These are phyloP conservation scores for Camelina sativa DNA, from an alignment of 345 rosid species.

Conservation along the genomic window DNA sequence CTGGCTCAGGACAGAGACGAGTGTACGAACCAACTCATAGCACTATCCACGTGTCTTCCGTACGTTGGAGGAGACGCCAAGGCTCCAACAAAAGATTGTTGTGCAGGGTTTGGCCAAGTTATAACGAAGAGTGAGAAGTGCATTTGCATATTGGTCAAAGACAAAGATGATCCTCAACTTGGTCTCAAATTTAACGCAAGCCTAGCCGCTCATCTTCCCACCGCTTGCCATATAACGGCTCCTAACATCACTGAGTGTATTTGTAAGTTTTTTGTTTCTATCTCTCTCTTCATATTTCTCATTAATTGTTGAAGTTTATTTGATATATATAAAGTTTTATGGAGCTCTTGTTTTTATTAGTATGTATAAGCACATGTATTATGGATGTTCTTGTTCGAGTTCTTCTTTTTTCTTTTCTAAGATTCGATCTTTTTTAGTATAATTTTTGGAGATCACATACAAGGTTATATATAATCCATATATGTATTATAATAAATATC, in stretches of 20 bases:
- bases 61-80: constrained; percentile 69
- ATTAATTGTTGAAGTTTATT: constrained; percentile 2
- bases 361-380: background rate
- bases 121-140: constrained; percentile 68
- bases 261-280: constrained; percentile 46
- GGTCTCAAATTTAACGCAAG: constrained; percentile 68
- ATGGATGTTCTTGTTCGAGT: background rate
- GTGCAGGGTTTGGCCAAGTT: constrained; percentile 66
- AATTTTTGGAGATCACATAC: background rate
- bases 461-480: background rate
- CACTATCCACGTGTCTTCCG: constrained; percentile 68
- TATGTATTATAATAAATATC: background rate
- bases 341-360: background rate
- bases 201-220: constrained; percentile 69
- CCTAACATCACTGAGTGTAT: constrained; percentile 65
- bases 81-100: constrained; percentile 73
- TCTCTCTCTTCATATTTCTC: background rate
- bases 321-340: background rate
- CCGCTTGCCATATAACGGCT: constrained; percentile 51
- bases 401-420: background rate
- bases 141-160: constrained; percentile 70
- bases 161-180: constrained; percentile 71
- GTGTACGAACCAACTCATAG: constrained; percentile 58
- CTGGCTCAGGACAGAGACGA: constrained; percentile 66
- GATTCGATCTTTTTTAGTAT: background rate